Base-by-base conservation (phyloP, 2,329 filamentous ascomycete genomes). In the Pseudopithomyces chartarum region DNA sequence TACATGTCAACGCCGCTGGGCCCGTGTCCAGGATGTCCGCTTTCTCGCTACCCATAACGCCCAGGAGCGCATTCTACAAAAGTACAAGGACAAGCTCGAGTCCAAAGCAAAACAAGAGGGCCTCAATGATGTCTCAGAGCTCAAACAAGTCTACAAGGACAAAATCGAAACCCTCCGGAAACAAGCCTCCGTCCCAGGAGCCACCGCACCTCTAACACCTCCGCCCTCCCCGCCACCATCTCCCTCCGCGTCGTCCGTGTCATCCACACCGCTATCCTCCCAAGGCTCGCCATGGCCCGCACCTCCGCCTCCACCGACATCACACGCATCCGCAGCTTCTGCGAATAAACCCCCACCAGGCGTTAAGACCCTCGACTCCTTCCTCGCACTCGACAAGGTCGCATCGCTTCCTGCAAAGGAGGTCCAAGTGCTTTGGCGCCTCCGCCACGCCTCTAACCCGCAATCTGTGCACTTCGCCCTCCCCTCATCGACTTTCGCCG, bases 11-110 rank as follows among this genome's bases (percentile, higher is more conserved):
- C 86, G 89, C 54, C 87, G 93, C 73, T 96, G 91, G 90, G 94
- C 94, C 1, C 91, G 91, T 69, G 92, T 97, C 29, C 91, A 96
- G 76, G 91, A 97, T 76, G 88, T 96, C 46, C 91, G 93, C 62
- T 96, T 94, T 81, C 85, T 97, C 44, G 90, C 90, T 59, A 95
- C 92, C 15, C 90, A 92, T 59, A 85, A 86, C 56, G 81, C 86
- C 55, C 83, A 88, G 45, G 84, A 85, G 56, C 83, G 84, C 66
- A 81, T 97, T 38, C 74, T 91, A 62, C 92, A 96, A 62, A 96
- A 91, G 77, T 99, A 99, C 81, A 86, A 86, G 66, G 85, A 89
- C 55, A 97, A 97, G 80, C 88, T 99, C 60, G 85, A 90, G 63
- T 80, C 84, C 62, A 97, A 96, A 78, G 94, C 92, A 11, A 86